Percentiles rank a stretch among this genome's conserved stretches.
phyloP scores from a whole-genome alignment of 2,329 filamentous ascomycete genomes.

The Cadophora malorum region DNA sequence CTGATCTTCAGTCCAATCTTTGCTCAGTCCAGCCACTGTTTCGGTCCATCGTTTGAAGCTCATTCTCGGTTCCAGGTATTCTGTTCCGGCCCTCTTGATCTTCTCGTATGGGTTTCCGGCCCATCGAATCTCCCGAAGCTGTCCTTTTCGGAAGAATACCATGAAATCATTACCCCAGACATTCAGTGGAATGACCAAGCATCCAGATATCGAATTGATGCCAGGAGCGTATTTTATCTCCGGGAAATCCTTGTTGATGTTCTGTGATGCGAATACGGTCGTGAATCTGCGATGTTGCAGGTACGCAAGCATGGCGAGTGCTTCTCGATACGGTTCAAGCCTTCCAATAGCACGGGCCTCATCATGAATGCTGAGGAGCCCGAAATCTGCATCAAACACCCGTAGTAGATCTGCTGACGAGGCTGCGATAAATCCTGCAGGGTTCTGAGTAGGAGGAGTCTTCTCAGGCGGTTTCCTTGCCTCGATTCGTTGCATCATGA shows the following conservation, averaged over 20 bases:
- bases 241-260: conserved; percentile 77
- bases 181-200: conserved; percentile 83
- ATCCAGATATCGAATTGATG: conserved; percentile 76
- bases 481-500: conserved; percentile 34
- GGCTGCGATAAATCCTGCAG: conserved; percentile 81
- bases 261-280: conserved; percentile 78
- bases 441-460: conserved; percentile 27
- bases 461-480: conserved; percentile 27
- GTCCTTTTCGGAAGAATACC: conserved; percentile 84
- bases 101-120: conserved; percentile 88
- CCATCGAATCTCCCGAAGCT: conserved; percentile 76
- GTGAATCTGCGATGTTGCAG: conserved; percentile 76
- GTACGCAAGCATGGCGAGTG: conserved; percentile 84
- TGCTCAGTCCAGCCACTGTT: conserved; percentile 78
- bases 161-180: conserved; percentile 82
- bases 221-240: conserved; percentile 81
- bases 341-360: conserved; percentile 86
- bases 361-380: conserved; percentile 80
- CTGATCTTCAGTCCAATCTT: conserved; percentile 89
- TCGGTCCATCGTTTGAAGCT: conserved; percentile 85
- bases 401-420: conserved; percentile 85
- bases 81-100: conserved; percentile 73
- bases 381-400: conserved; percentile 87
- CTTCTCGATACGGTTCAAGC: conserved; percentile 79
- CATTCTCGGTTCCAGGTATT: conserved; percentile 77